Percentiles rank a stretch among this genome's conserved stretches.
phyloP scores from a whole-genome alignment of 805 yeast genomes.

The Teunomyces stri region DNA sequence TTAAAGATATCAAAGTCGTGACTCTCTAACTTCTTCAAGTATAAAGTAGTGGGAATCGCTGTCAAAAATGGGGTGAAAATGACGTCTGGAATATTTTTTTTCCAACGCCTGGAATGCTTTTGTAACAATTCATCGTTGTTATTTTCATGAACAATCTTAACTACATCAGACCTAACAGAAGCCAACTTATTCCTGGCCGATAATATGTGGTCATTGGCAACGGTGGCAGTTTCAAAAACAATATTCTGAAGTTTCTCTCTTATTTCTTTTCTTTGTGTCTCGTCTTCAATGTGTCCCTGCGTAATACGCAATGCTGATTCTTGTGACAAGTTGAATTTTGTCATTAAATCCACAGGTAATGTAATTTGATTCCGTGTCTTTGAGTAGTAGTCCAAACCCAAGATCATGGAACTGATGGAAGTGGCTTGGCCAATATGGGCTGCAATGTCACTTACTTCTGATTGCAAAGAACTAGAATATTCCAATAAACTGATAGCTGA shows the following conservation, averaged over 20 bases:
- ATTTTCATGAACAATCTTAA: conserved; percentile 21
- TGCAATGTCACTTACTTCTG: conserved; percentile 52
- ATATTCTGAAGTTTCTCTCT: conserved; percentile 50
- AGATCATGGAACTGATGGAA: conserved; percentile 61
- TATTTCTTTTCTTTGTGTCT: conserved; percentile 21
- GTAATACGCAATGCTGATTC: conserved; percentile 54
- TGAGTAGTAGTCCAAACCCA: conserved; percentile 61
- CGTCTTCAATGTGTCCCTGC: conserved; percentile 40
- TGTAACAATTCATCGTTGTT: conserved; percentile 23
- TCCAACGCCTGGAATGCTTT: conserved; percentile 36
- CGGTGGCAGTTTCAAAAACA: conserved; percentile 65
- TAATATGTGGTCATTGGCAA: conserved; percentile 77
- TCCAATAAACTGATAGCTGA: conserved; percentile 50
- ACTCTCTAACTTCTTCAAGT: conserved; percentile 57
- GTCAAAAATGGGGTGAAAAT: conserved; percentile 66
- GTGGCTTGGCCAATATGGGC: conserved; percentile 86
- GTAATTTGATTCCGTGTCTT: conserved; percentile 47
- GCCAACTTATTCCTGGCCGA: conserved; percentile 60
- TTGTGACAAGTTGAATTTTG: conserved; percentile 54
- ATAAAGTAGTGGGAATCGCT: conserved; percentile 63
- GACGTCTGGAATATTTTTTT: conserved; percentile 55
- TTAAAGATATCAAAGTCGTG: conserved; percentile 60
- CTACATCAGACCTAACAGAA: conserved; percentile 37
- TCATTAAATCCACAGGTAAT: conserved; percentile 62
- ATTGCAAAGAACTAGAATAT: conserved; percentile 42